Evolutionary conservation across 345 rosid genomes (phyloP).

Genomic region (Tarenaya hassleriana): DNA sequence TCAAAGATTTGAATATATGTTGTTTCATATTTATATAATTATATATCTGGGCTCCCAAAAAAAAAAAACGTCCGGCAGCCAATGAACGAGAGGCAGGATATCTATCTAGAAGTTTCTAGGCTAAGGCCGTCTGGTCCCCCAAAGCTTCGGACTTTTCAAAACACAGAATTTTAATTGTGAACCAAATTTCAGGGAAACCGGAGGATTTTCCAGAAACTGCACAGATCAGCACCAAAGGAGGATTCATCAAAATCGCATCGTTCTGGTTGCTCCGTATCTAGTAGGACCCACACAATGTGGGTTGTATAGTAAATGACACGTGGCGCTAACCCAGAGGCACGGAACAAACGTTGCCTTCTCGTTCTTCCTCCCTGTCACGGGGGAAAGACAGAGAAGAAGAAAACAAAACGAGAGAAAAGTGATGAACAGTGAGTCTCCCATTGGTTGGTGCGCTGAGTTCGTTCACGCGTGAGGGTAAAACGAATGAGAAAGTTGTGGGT

Average conservation of each 20-base stretch:
- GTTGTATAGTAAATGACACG: slow-evolving; percentile 13
- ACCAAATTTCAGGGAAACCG: too few species aligned
- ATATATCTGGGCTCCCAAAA: too few species aligned
- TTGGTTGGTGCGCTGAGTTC: slow-evolving; percentile 18
- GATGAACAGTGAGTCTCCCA: slow-evolving; percentile 16
- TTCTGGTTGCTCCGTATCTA: slow-evolving; percentile 14
- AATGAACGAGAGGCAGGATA: too few species aligned
- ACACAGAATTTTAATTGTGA: too few species aligned
- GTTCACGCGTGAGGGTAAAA: slow-evolving; percentile 17
- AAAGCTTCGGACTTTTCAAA: too few species aligned
- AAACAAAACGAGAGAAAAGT: not conserved
- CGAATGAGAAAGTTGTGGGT: slow-evolving; percentile 39
- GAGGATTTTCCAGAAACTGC: too few species aligned
- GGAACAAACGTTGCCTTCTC: not conserved
- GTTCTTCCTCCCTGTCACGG: not conserved
- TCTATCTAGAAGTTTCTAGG: too few species aligned
- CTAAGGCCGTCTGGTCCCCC: too few species aligned
- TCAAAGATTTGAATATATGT: too few species aligned
- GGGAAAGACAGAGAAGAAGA: not conserved
- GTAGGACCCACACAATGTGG: slow-evolving; percentile 17
- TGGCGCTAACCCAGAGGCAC: slow-evolving; percentile 12
- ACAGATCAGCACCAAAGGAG: not conserved
- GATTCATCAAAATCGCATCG: not conserved
- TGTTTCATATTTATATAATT: too few species aligned
- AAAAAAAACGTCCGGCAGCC: too few species aligned